These are phyloP conservation scores for Trichoderma parareesei DNA, from an alignment of 495 filamentous ascomycete genomes.

Conservation along the genomic window DNA sequence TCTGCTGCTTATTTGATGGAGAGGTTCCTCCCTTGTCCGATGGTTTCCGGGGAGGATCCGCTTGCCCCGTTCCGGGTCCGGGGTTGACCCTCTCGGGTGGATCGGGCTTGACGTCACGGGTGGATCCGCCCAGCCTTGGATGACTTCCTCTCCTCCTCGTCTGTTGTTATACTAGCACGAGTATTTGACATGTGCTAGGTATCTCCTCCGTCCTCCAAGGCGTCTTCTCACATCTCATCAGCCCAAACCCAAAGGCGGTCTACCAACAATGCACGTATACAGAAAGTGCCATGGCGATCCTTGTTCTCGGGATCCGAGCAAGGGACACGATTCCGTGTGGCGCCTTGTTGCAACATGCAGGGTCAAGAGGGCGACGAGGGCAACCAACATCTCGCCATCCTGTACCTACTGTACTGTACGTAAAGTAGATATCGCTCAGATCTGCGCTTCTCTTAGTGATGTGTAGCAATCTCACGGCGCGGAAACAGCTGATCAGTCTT, in stretches of 20 bases:
- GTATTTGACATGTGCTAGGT: not conserved
- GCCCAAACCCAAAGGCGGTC: not conserved
- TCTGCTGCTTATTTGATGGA: too few relatives aligned
- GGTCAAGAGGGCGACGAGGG: too few relatives aligned
- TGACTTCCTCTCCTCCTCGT: too few relatives aligned
- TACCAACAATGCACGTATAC: not conserved
- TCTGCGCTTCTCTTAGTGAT: not conserved
- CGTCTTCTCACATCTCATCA: not conserved
- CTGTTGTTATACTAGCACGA: too few relatives aligned
- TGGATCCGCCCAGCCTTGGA: not conserved
- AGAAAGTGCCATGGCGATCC: too few relatives aligned
- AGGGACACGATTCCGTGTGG: too few relatives aligned
- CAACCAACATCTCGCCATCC: not conserved
- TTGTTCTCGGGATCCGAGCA: too few relatives aligned
- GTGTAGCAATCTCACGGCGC: not conserved
- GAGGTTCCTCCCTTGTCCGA: not conserved
- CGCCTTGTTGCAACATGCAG: too few relatives aligned
- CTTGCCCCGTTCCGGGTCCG: not conserved
- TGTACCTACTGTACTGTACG: too few relatives aligned
- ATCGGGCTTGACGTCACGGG: not conserved
- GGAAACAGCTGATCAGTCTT: too few relatives aligned
- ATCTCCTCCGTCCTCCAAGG: not conserved
- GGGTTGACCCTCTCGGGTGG: not conserved
- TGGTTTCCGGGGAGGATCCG: not conserved
- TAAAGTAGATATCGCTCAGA: not conserved